Evolutionary conservation across 2,329 filamentous ascomycete species (phyloP).

Genomic region (Furcasterigmium furcatum): DNA sequence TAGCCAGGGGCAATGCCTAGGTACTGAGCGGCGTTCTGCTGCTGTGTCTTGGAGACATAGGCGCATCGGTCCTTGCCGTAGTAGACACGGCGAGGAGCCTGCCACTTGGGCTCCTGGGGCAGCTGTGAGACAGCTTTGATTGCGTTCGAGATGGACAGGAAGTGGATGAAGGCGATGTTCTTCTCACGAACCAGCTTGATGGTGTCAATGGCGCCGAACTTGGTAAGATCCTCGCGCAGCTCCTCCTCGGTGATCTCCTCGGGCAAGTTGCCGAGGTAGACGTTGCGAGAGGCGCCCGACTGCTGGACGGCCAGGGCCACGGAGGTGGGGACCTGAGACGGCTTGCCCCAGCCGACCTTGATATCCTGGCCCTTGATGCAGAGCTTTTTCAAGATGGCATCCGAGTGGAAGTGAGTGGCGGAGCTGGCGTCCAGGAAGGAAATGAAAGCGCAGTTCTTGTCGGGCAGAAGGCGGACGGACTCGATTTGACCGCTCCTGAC

Average conservation of each 20-base stretch:
- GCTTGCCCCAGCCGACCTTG: conserved; percentile 99
- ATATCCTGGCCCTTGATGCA: conserved; percentile 98
- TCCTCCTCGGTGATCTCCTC: conserved; percentile 92
- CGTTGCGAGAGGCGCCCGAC: conserved; percentile 92
- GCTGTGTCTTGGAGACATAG: conserved; percentile 98
- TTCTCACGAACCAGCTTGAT: conserved; percentile 98
- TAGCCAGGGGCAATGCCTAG: conserved; percentile 95
- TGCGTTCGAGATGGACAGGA: conserved; percentile 93
- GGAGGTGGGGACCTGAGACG: conserved; percentile 94
- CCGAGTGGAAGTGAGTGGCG: conserved; percentile 97
- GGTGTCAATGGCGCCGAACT: conserved; percentile 95
- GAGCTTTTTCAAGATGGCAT: conserved; percentile 99
- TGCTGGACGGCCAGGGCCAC: conserved; percentile 97
- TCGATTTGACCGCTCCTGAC: conserved; percentile 98
- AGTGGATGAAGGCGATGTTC: conserved; percentile 96
- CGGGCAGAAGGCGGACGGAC: conserved; percentile 92
- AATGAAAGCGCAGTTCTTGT: conserved; percentile 99
- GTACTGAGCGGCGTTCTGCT: conserved; percentile 98
- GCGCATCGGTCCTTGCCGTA: conserved; percentile 98
- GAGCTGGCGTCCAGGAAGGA: conserved; percentile 98
- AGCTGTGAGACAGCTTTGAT: conserved; percentile 98
- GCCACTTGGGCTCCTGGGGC: conserved; percentile 95
- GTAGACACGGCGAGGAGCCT: conserved; percentile 90
- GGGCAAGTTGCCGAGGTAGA: conserved; percentile 90
- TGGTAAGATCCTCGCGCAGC: conserved; percentile 88